Base-by-base conservation (phyloP, 2,329 filamentous ascomycete genomes). In the Berkeleyomyces basicola region DNA sequence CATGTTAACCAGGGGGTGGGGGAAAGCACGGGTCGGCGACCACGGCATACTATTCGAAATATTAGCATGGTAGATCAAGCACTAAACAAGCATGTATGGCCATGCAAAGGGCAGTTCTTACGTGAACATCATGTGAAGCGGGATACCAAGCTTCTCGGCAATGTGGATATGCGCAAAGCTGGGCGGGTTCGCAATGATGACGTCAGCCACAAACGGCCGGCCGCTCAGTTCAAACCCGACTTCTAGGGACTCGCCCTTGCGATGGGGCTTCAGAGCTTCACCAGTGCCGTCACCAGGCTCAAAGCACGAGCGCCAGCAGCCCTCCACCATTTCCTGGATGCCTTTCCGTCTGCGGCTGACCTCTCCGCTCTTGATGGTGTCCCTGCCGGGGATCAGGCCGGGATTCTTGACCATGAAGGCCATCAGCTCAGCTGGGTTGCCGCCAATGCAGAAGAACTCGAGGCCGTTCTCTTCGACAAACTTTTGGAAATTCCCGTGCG, bases 351-450 rank as follows among this genome's bases (percentile, higher is more conserved):
- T 79, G 71, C 85, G 86, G 49, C 81, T 84, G 59, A 95, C 82
- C 70, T 93, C 89, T 6, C 89, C 89, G 66, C 80, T 87, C 65
- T 83, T 84, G 58, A 95, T 73, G 0, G 87, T 84, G 58, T 91
- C 85, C 64, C 92, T 82, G 0, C 86, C 86, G 1, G 90, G 90
- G 85, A 95, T 89, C 40, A 95, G 76, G 0, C 89, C 88, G 0
- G 90, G 88, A 67, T 93, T 87, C 72, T 91, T 91, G 55, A 93
- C 89, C 89, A 95, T 95, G 69, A 92, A 95, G 2, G 89, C 88
- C 87, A 90, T 90, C 51, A 90, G 76, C 68, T 87, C 81, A 1
- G 83, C 80, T 1, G 87, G 87, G 70, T 90, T 85, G 2, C 86
- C 87, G n/a, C 86, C 86, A 60, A 90, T 87, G 65, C 75, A 81